A percentile compares a stretch with the other conserved stretches of the same genome.
phyloP scores from a whole-genome alignment of 805 yeast species.

The Wickerhamomyces alni region DNA sequence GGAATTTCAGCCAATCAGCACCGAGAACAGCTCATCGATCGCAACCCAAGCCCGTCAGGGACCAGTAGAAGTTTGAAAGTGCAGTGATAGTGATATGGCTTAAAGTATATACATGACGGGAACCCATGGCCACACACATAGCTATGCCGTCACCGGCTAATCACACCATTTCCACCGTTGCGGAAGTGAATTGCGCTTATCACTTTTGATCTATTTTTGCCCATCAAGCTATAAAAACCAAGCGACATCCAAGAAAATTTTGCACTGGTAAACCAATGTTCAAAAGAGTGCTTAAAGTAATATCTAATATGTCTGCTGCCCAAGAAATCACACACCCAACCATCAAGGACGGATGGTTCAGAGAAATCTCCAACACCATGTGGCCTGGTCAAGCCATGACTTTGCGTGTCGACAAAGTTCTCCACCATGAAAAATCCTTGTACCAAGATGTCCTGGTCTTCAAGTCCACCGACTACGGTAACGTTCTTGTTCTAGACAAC shows the following conservation, averaged over 20 bases:
- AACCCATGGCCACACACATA: too few relatives aligned
- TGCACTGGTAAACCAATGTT: not conserved
- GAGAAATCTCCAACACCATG: conserved; percentile 90
- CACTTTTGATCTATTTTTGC: too few relatives aligned
- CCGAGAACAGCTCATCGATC: too few relatives aligned
- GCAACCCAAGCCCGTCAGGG: too few relatives aligned
- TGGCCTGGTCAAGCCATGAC: conserved; percentile 99
- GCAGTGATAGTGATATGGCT: too few relatives aligned
- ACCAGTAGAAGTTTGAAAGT: too few relatives aligned
- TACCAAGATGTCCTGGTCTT: conserved; percentile 93
- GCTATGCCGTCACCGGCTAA: too few relatives aligned
- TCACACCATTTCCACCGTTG: too few relatives aligned
- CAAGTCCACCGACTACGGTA: conserved; percentile 91
- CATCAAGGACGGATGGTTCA: conserved; percentile 85
- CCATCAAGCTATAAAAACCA: too few relatives aligned
- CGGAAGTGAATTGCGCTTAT: too few relatives aligned
- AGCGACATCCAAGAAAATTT: not conserved
- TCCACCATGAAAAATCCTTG: conserved; percentile 79
- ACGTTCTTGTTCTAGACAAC: conserved; percentile 90
- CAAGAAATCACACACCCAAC: conserved; percentile 35
- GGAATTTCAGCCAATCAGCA: too few relatives aligned
- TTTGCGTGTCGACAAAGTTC: conserved; percentile 76
- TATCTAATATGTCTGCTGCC: conserved; percentile 21
- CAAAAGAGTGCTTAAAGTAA: not conserved
- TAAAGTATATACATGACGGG: too few relatives aligned